Percentiles rank a stretch among this genome's conserved stretches.
Conservation (phyloP, 129 eudicot species). For the Erigeron canadensis region DNA sequence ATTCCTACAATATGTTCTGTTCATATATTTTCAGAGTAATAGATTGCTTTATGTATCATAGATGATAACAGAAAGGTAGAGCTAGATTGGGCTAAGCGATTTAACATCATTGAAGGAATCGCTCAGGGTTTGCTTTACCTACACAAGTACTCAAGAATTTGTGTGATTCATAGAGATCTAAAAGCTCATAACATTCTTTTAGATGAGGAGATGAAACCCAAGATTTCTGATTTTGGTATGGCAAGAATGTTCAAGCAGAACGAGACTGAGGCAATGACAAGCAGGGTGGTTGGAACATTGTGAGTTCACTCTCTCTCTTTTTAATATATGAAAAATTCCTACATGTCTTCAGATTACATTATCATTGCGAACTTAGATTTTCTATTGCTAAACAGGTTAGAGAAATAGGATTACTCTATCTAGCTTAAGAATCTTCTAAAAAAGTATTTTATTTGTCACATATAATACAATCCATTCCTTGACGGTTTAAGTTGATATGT, state of each 20-base stretch:
- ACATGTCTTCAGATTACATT: neutral
- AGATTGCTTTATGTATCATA: neutral
- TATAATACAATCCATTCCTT: neutral
- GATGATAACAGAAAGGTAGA: constrained; percentile 6
- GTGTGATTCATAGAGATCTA: constrained; percentile 62
- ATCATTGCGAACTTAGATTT: no score
- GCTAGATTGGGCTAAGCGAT: neutral
- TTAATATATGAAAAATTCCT: neutral
- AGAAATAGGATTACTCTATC: no score
- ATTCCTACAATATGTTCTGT: neutral
- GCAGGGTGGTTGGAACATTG: constrained; percentile 37
- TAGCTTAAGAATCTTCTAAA: no score
- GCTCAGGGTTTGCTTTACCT: constrained; percentile 57
- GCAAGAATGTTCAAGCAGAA: constrained; percentile 40
- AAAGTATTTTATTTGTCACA: neutral
- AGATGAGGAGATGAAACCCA: constrained; percentile 36
- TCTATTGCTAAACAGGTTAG: no score
- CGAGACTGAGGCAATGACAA: constrained; percentile 41
- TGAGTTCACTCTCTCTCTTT: neutral
- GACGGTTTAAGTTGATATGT: no score
- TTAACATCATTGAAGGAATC: constrained; percentile 36
- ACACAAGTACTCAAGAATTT: constrained; percentile 60
- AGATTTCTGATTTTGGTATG: constrained; percentile 47
- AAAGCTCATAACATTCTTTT: constrained; percentile 43
- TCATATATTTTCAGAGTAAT: neutral